phyloP scores from a whole-genome alignment of 805 yeast species.

The Metschnikowia sp. region DNA sequence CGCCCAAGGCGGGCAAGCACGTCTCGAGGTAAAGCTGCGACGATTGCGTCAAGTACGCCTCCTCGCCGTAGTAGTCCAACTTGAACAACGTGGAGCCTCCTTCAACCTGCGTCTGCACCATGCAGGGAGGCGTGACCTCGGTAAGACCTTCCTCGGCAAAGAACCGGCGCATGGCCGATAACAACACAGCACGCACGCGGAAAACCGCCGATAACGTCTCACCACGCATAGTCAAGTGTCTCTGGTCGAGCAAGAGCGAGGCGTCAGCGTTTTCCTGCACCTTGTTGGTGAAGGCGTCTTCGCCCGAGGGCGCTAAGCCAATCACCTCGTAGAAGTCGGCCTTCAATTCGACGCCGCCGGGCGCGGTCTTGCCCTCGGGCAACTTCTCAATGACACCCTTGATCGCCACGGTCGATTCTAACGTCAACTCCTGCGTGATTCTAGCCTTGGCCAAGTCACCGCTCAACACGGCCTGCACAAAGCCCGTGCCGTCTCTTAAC shows the following conservation, averaged over 20 bases:
- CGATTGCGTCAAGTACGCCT: conserved; percentile 93
- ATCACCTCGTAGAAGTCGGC: conserved; percentile 88
- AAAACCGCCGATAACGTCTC: conserved; percentile 88
- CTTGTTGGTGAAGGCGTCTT: conserved; percentile 91
- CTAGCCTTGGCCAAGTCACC: conserved; percentile 93
- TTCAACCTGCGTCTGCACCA: conserved; percentile 99
- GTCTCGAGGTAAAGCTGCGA: conserved; percentile 97
- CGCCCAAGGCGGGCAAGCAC: conserved; percentile 93
- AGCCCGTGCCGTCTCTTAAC: conserved; percentile 94
- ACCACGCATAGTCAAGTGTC: conserved; percentile 95
- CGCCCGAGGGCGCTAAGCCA: conserved; percentile 95
- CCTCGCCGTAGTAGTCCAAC: conserved; percentile 93
- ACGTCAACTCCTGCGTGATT: conserved; percentile 77
- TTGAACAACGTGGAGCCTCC: conserved; percentile 97
- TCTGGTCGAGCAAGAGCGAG: conserved; percentile 84
- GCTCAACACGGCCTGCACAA: conserved; percentile 75
- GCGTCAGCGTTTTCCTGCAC: conserved; percentile 94
- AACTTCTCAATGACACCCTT: conserved; percentile 78
- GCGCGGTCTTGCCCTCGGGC: conserved; percentile 96
- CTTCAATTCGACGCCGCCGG: conserved; percentile 92
- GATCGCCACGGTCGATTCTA: conserved; percentile 79
- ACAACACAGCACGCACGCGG: conserved; percentile 86
- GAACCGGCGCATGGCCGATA: conserved; percentile 71
- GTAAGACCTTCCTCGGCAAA: conserved; percentile 68
- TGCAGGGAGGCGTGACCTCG: conserved; percentile 98